Conservation (phyloP, 108 stramenopile genomes). For the Thalassiosira profunda region DNA sequence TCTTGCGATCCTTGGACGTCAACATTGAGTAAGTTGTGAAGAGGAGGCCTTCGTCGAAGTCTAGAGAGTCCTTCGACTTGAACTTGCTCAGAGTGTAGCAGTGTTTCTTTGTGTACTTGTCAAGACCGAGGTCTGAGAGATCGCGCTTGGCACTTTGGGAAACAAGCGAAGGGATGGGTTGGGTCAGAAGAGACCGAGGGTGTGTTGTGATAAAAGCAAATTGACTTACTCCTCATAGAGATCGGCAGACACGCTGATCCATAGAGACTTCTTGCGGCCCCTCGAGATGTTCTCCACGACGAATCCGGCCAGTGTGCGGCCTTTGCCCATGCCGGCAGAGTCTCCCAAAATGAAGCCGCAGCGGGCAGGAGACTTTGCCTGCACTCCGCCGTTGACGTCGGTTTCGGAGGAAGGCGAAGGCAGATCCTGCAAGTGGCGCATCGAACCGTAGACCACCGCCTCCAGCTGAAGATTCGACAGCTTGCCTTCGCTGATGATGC, state of each 20-base stretch:
- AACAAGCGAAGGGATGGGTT: too few species aligned
- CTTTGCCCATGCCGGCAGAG: conserved; percentile 54
- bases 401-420: not conserved
- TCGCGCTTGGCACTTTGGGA: conserved; percentile 40
- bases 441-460: conserved; percentile 35
- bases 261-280: conserved; percentile 34
- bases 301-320: conserved; percentile 39
- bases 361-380: not conserved
- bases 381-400: not conserved
- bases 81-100: conserved; percentile 24
- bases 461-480: conserved; percentile 42
- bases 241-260: conserved; percentile 26
- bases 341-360: conserved; percentile 63
- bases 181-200: too few species aligned
- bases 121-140: conserved; percentile 18
- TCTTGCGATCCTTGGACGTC: conserved; percentile 23
- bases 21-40: conserved; percentile 53
- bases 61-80: not conserved
- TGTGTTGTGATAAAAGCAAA: too few species aligned
- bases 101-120: conserved; percentile 10
- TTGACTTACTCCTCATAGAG: conserved; percentile 37
- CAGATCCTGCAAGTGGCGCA: conserved; percentile 18
- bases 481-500: conserved; percentile 24
- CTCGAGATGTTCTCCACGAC: conserved; percentile 29
- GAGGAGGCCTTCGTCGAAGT: conserved; percentile 49